These are phyloP conservation scores for Atkinsonella texensis DNA, from an alignment of 2,329 filamentous ascomycete genomes.

Conservation along the genomic window DNA sequence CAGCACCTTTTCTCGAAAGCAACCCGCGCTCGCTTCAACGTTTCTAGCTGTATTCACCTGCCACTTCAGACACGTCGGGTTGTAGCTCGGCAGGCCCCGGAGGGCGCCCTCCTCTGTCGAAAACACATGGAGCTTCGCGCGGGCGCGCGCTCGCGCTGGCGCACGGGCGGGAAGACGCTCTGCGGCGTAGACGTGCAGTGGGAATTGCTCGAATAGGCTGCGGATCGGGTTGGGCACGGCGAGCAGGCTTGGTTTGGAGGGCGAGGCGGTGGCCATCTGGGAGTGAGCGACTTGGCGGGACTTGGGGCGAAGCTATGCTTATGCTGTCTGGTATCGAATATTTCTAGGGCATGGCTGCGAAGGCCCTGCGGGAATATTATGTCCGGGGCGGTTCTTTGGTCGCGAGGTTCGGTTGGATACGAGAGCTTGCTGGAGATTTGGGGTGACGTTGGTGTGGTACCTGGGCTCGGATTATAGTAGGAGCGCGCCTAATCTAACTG, in stretches of 20 bases:
- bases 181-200: constrained; percentile 60
- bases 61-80: constrained; percentile 91
- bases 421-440: no score
- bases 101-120: constrained; percentile 49
- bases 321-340: no score
- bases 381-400: no score
- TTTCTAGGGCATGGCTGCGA: no score
- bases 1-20: neutral
- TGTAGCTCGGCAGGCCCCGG: constrained; percentile 62
- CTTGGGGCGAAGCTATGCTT: no score
- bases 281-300: no score
- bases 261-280: constrained; percentile 6
- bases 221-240: constrained; percentile 64
- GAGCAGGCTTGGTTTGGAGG: constrained; percentile 27
- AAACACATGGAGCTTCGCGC: constrained; percentile 65
- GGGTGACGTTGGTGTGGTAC: no score
- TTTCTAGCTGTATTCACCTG: constrained; percentile 65
- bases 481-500: no score
- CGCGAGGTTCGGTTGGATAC: no score
- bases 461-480: no score
- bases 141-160: constrained; percentile 24
- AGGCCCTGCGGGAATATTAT: no score
- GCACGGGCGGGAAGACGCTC: constrained; percentile 62
- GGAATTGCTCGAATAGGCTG: constrained; percentile 73
- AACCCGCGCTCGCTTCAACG: no score